A percentile compares a stretch with the other conserved stretches of the same genome.
phyloP scores from a whole-genome alignment of 805 yeast species.

The Candida khao-thaluensis region DNA sequence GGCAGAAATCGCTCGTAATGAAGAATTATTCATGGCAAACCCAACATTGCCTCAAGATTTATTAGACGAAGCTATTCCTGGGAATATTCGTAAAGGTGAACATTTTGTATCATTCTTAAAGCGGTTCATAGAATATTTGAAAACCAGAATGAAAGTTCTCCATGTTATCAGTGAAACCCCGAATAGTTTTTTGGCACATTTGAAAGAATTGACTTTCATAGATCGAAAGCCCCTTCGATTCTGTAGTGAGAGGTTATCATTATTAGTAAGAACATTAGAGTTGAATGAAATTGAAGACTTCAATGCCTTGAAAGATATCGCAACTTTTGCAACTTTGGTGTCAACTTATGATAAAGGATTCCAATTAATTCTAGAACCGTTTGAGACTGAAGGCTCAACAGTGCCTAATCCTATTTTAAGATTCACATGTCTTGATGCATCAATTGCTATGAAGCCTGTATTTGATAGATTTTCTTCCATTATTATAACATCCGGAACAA shows the following conservation, averaged over 20 bases:
- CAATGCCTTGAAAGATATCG: constrained; percentile 89
- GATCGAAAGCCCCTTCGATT: constrained; percentile 89
- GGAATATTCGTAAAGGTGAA: constrained; percentile 94
- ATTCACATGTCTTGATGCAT: constrained; percentile 94
- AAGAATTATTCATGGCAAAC: constrained; percentile 75
- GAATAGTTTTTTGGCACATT: constrained; percentile 83
- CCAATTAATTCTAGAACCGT: constrained; percentile 88
- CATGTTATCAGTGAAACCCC: constrained; percentile 99
- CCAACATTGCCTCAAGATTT: constrained; percentile 87
- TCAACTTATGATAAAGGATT: constrained; percentile 95
- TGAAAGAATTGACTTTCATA: constrained; percentile 89
- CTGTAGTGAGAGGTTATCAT: constrained; percentile 87
- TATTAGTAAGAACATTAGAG: constrained; percentile 86
- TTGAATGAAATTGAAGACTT: constrained; percentile 87
- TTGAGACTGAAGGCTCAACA: constrained; percentile 87
- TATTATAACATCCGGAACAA: constrained; percentile 95
- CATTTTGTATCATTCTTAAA: constrained; percentile 93
- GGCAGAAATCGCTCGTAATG: constrained; percentile 61
- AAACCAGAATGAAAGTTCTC: constrained; percentile 95
- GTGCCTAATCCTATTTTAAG: constrained; percentile 96
- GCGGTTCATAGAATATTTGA: constrained; percentile 88
- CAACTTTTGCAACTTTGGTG: constrained; percentile 93
- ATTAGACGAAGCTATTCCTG: constrained; percentile 91
- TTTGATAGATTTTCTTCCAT: constrained; percentile 91
- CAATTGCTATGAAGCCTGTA: constrained; percentile 95